A percentile compares a stretch with the other conserved stretches of the same genome.
phyloP scores from a whole-genome alignment of 352 stramenopile genomes.

The Pythium coloratum region DNA sequence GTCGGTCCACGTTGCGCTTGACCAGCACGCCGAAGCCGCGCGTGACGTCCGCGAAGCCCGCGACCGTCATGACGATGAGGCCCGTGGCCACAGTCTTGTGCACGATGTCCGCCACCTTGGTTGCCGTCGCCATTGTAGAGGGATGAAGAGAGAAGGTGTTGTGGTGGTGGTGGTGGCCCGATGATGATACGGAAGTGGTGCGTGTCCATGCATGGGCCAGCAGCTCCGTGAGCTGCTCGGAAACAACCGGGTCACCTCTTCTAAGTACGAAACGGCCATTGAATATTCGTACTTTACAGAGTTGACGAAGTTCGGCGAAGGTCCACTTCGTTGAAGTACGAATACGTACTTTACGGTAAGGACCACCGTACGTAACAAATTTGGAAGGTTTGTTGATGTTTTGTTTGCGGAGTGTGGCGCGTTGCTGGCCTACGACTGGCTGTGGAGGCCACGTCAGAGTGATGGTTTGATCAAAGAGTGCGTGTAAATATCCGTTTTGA shows the following conservation, averaged over 20 bases:
- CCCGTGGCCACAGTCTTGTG: constrained; percentile 84
- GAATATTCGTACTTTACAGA: not conserved
- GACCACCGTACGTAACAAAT: constrained; percentile 2
- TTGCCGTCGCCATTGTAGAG: constrained; percentile 30
- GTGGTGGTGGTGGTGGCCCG: not conserved
- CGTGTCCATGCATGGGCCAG: constrained; percentile 8
- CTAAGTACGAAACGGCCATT: not conserved
- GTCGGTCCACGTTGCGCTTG: constrained; percentile 77
- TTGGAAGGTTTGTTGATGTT: not conserved
- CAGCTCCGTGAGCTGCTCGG: not conserved
- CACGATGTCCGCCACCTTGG: constrained; percentile 65
- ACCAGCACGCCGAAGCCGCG: constrained; percentile 78
- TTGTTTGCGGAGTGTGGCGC: constrained; percentile 9
- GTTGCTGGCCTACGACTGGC: constrained; percentile 20
- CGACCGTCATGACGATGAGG: constrained; percentile 65
- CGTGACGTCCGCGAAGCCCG: constrained; percentile 71
- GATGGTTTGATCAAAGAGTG: constrained; percentile 14
- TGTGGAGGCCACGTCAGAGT: constrained; percentile 22
- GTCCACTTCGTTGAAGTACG: not conserved
- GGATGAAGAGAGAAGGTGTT: not conserved
- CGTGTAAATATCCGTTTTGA: constrained; percentile 18
- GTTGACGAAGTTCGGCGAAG: not conserved
- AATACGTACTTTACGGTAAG: not conserved
- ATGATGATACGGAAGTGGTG: constrained; percentile 5
- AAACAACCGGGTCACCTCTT: not conserved